phyloP scores from a whole-genome alignment of 169 alveolate species.

The Cyclospora cayetanensis region DNA sequence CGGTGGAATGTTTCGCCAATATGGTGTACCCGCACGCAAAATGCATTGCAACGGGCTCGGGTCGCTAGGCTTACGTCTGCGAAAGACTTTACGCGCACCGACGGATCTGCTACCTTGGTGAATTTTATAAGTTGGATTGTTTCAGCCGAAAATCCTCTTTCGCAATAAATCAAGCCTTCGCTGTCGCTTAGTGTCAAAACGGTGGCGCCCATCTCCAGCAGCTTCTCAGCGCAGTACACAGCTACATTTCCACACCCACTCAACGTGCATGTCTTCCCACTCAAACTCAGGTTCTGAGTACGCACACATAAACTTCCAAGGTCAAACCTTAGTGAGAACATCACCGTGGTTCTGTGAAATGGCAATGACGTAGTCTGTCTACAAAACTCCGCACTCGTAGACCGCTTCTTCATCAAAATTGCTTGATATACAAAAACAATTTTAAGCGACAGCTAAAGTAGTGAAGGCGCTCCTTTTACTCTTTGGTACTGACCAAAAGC shows the following conservation, averaged over 20 bases:
- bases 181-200: constrained; percentile 85
- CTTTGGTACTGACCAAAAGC: neutral
- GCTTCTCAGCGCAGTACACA: constrained; percentile 84
- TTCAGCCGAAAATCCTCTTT: constrained; percentile 81
- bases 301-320: neutral
- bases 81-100: constrained; percentile 20
- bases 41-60: too few species aligned
- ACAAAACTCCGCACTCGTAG: too few species aligned
- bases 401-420: neutral
- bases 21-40: too few species aligned
- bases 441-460: constrained; percentile 74
- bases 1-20: too few species aligned
- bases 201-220: constrained; percentile 82
- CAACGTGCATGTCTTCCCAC: constrained; percentile 81
- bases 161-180: constrained; percentile 80
- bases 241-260: constrained; percentile 92
- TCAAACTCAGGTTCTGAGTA: constrained; percentile 60
- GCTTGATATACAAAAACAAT: neutral
- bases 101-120: constrained; percentile 75
- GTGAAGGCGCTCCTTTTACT: too few species aligned
- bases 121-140: constrained; percentile 74
- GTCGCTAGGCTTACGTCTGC: constrained; percentile 32
- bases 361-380: neutral
- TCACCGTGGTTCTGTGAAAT: too few species aligned
- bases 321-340: too few species aligned